Evolutionary conservation across 2,329 filamentous ascomycete species (phyloP).

Genomic region (Xylaria sp.): DNA sequence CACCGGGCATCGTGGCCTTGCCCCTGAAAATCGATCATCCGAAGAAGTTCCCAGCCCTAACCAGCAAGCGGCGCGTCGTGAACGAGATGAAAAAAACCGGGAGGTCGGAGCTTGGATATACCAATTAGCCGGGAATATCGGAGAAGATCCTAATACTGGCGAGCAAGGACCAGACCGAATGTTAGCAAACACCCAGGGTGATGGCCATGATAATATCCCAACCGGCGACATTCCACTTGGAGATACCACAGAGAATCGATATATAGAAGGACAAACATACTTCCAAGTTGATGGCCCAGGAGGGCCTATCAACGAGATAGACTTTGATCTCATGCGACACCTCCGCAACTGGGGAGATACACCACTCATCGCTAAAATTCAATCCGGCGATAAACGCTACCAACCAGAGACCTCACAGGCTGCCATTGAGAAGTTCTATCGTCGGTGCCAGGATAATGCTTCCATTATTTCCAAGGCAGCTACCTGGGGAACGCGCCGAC

Average conservation of each 20-base stretch:
- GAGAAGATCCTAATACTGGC: conserved; percentile 22
- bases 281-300: conserved; percentile 53
- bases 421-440: conserved; percentile 65
- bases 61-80: conserved; percentile 57
- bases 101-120: conserved; percentile 64
- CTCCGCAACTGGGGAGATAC: conserved; percentile 62
- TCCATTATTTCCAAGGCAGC: conserved; percentile 72
- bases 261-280: conserved; percentile 63
- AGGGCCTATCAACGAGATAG: conserved; percentile 57
- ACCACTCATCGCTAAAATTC: conserved; percentile 60
- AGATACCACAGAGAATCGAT: conserved; percentile 62
- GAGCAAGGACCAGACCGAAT: conserved; percentile 33
- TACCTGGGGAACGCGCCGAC: conserved; percentile 76
- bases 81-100: conserved; percentile 59
- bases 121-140: conserved; percentile 41
- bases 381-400: conserved; percentile 44
- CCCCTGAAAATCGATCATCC: conserved; percentile 57
- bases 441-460: conserved; percentile 64
- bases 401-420: conserved; percentile 65
- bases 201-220: conserved; percentile 53
- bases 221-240: conserved; percentile 58
- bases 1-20: conserved; percentile 60
- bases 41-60: conserved; percentile 62
- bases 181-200: conserved; percentile 27
- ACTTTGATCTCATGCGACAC: conserved; percentile 62